Conservation (phyloP, 2,329 filamentous ascomycete species). For the Monosporascus ibericus region DNA sequence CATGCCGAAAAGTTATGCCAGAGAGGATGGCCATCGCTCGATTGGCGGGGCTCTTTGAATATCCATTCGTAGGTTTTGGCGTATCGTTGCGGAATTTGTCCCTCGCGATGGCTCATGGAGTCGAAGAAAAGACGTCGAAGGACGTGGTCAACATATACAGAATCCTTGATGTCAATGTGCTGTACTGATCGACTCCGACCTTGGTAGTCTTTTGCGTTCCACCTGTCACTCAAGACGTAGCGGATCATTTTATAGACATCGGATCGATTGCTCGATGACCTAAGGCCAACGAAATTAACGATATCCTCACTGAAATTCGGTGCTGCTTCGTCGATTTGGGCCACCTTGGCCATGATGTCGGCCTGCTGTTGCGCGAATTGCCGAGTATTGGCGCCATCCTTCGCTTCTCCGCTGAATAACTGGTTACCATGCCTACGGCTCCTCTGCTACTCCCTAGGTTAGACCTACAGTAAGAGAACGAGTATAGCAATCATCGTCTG, state of each 20-base stretch:
- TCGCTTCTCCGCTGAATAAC: neutral
- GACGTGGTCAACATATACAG: neutral
- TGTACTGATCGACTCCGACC: neutral
- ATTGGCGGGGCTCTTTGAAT: neutral
- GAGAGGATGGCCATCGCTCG: neutral
- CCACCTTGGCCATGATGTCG: neutral
- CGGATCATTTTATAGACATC: neutral
- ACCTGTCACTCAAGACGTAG: neutral
- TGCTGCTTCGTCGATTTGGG: neutral
- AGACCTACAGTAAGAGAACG: neutral
- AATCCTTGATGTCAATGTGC: too few species aligned
- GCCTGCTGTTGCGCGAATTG: neutral
- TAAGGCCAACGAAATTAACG: neutral
- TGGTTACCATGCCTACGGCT: neutral
- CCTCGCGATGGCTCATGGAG: neutral
- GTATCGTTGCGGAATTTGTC: constrained; percentile 1
- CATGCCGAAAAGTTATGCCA: constrained; percentile 5
- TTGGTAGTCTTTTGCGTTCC: neutral
- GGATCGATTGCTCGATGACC: neutral
- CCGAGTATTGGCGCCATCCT: neutral
- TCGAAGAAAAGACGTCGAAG: constrained; percentile 2
- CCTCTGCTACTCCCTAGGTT: neutral
- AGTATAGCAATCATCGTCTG: neutral
- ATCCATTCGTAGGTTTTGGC: constrained; percentile 5
- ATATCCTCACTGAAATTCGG: neutral